Evolutionary conservation across 768 basidiomycete species (phyloP), one percentile per base, ranked within the genome.

Genomic region (Rhodotorula sphaerocarpa): DNA sequence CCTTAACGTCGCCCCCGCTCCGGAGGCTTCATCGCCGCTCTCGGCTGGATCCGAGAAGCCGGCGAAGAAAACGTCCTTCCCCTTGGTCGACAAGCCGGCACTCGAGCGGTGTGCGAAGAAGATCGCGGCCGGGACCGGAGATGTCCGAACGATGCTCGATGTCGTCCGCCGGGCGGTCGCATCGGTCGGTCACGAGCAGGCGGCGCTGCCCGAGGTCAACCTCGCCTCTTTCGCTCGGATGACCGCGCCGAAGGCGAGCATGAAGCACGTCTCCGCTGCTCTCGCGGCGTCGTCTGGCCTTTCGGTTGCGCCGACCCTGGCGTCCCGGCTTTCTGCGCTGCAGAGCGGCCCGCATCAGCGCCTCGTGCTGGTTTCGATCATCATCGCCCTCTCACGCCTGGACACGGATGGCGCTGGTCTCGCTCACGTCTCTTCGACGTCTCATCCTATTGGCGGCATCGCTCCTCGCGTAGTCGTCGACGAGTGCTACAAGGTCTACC

Each of bases 121-220:
- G 72, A 77, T 90, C 25, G 88, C 89, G 7, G 80, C 86, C 3
- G 79, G 84, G 60, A 88, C 89, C 0, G 89, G 89, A 21, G 89
- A 92, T 70, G 86, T 90, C 14, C 79, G 89, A 44, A 82, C 81
- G 30, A 77, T 89, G 3, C 85, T 92, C 58, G 87, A 88, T 73
- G 86, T 90, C 18, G 79, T 88, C 15, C 82, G 88, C 34, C 82
- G 84, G 16, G 86, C 88, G 12, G 86, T 92, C 67, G 25, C 57
- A 21, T 6, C 23, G 7, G 50, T 36, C 34, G 50, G 33, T 14
- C 33, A 34, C n/a, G 86, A 88, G 67, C 75, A 84, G 20, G 20
- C 31, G 30, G 28, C 75, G 56, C 72, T 72, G 4, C 67, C 79
- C 3, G 72, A 80, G 11, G 50, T 50, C 43, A 11, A 31, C 4